phyloP scores from a whole-genome alignment of 768 basidiomycete genomes.

The Russula sp. region DNA sequence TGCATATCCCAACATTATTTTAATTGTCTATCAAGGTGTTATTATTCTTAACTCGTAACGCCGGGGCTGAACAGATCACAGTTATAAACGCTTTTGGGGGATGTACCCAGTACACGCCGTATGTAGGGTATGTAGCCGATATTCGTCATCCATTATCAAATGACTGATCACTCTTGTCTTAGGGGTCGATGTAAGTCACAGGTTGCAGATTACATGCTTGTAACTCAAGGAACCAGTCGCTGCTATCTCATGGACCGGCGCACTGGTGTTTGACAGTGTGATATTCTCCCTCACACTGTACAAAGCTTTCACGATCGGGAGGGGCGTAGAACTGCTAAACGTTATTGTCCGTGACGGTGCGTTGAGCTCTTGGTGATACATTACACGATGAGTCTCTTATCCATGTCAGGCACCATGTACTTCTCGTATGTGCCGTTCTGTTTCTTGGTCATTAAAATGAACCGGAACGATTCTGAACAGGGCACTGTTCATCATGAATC shows the following conservation, averaged over 20 bases:
- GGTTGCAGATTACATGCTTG: neutral
- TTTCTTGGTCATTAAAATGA: neutral
- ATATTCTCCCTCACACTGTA: constrained; percentile 21
- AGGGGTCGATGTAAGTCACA: constrained; percentile 15
- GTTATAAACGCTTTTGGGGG: constrained; percentile 9
- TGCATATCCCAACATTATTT: too few species aligned
- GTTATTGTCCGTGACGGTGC: constrained; percentile 24
- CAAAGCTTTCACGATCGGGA: constrained; percentile 18
- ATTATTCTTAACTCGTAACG: neutral
- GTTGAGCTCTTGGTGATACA: neutral
- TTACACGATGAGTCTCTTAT: neutral
- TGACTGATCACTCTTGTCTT: neutral
- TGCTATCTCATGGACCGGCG: constrained; percentile 16
- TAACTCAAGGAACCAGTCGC: constrained; percentile 8
- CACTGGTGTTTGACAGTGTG: constrained; percentile 13
- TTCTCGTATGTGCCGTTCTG: constrained; percentile 11
- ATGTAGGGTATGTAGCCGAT: constrained; percentile 5
- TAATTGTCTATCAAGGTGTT: neutral
- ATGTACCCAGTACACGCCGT: constrained; percentile 13
- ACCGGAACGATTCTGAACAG: neutral
- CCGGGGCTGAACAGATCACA: neutral
- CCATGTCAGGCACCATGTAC: constrained; percentile 17
- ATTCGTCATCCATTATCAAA: neutral
- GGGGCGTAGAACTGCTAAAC: constrained; percentile 8
- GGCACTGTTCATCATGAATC: constrained; percentile 16